Evolutionary conservation across 768 basidiomycete genomes (phyloP).

Genomic region (Macrolepiota albuminosa): DNA sequence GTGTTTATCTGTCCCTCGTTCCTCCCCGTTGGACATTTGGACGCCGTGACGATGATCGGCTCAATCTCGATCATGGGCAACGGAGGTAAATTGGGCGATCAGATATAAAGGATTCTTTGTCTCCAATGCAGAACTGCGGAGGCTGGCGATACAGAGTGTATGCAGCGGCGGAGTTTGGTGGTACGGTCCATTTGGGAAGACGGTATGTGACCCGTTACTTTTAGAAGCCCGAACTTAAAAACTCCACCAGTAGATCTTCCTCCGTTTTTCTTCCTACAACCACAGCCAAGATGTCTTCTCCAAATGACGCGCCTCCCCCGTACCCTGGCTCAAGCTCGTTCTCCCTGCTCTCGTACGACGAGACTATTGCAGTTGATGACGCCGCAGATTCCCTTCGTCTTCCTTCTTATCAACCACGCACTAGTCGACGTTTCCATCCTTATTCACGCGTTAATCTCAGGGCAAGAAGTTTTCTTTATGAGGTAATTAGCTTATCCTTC

Average conservation of each 20-base stretch:
- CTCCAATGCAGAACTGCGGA: neutral
- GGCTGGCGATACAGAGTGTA: neutral
- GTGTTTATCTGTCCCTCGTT: neutral
- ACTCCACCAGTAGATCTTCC: neutral
- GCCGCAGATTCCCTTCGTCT: neutral
- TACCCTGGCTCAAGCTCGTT: neutral
- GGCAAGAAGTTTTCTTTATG: neutral
- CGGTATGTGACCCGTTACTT: constrained; percentile 3
- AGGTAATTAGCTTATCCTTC: neutral
- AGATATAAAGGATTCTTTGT: neutral
- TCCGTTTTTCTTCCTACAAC: neutral
- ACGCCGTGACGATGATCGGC: neutral
- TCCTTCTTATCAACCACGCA: neutral
- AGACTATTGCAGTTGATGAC: neutral
- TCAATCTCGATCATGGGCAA: neutral
- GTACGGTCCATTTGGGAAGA: neutral
- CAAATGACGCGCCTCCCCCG: constrained; percentile 1
- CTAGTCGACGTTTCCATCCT: neutral
- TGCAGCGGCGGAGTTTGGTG: neutral
- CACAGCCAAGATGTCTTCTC: neutral
- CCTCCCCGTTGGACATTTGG: neutral
- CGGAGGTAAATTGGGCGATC: neutral
- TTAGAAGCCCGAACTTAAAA: neutral
- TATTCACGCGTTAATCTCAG: neutral
- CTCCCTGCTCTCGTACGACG: neutral